phyloP scores from a whole-genome alignment of 169 alveolate genomes.

The Plasmodium cynomolgi region DNA sequence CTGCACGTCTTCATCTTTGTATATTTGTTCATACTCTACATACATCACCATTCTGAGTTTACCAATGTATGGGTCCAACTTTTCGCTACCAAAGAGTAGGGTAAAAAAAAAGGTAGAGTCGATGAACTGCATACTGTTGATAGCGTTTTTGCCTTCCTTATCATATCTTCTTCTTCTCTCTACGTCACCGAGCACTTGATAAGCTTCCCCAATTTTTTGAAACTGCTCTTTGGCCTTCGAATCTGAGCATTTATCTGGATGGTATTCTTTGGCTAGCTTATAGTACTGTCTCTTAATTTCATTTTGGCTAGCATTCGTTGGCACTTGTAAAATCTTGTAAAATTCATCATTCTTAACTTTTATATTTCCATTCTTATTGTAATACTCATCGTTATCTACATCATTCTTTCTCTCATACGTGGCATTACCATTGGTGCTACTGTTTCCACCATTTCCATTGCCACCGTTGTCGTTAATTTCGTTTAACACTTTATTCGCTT shows the following conservation, averaged over 20 bases:
- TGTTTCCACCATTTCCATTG: constrained; percentile 18
- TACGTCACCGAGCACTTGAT: constrained; percentile 95
- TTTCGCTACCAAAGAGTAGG: constrained; percentile 92
- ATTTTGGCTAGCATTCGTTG: constrained; percentile 87
- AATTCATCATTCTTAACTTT: constrained; percentile 88
- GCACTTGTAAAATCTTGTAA: constrained; percentile 87
- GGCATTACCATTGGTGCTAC: constrained; percentile 8
- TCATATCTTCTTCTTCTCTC: constrained; percentile 93
- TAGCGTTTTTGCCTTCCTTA: constrained; percentile 92
- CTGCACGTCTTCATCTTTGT: constrained; percentile 59
- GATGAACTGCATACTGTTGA: constrained; percentile 91
- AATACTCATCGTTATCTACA: constrained; percentile 47
- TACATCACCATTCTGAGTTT: constrained; percentile 88
- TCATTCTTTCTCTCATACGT: constrained; percentile 15
- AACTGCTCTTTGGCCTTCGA: constrained; percentile 89
- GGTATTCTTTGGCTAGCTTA: constrained; percentile 91
- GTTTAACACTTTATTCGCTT: constrained; percentile 76
- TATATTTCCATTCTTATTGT: constrained; percentile 28
- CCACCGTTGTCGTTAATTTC: constrained; percentile 70
- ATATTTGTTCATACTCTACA: constrained; percentile 84
- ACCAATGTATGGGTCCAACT: constrained; percentile 90
- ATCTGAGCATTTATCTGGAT: constrained; percentile 96
- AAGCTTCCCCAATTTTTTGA: constrained; percentile 91
- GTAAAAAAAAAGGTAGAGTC: constrained; percentile 90
- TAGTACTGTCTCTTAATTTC: constrained; percentile 88